A percentile compares a stretch with the other conserved stretches of the same genome.
These are phyloP conservation scores for Suhomyces pyralidae DNA, from an alignment of 805 yeast genomes.

Conservation along the genomic window DNA sequence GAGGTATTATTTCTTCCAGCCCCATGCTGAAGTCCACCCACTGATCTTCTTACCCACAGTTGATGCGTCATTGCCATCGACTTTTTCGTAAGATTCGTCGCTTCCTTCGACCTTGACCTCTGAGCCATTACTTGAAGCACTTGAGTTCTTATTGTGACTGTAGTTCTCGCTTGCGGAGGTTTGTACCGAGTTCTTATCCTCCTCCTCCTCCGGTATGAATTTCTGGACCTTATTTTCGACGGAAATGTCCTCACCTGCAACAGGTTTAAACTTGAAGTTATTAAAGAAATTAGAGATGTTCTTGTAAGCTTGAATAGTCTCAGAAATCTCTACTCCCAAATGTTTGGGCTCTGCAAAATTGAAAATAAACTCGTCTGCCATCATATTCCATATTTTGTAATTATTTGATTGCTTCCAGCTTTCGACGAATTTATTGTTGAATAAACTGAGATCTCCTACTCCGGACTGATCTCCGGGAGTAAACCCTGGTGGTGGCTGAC, in stretches of 20 bases:
- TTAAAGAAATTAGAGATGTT: constrained; percentile 25
- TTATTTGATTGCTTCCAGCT: constrained; percentile 35
- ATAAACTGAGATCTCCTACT: constrained; percentile 29
- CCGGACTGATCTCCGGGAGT: constrained; percentile 7
- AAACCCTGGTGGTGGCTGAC: constrained; percentile 43
- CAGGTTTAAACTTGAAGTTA: constrained; percentile 12
- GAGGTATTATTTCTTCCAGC: constrained; percentile 11
- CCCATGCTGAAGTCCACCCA: constrained; percentile 13
- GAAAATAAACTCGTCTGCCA: constrained; percentile 44
- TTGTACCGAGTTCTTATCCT: not conserved
- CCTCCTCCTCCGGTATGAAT: constrained; percentile 7
- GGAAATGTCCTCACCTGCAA: not conserved
- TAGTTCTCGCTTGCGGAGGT: constrained; percentile 1
- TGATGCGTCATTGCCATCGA: constrained; percentile 2
- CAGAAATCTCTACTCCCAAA: constrained; percentile 23
- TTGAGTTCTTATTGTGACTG: not conserved
- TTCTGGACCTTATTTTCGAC: constrained; percentile 10
- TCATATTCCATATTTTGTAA: constrained; percentile 38
- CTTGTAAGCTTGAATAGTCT: constrained; percentile 11
- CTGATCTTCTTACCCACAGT: constrained; percentile 3
- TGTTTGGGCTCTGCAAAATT: constrained; percentile 43
- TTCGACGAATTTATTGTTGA: constrained; percentile 30
- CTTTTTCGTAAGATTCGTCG: constrained; percentile 4
- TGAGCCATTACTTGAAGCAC: not conserved
- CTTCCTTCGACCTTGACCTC: not conserved